These are phyloP conservation scores for Theileria annulata DNA, from an alignment of 169 alveolate genomes.

Conservation along the genomic window DNA sequence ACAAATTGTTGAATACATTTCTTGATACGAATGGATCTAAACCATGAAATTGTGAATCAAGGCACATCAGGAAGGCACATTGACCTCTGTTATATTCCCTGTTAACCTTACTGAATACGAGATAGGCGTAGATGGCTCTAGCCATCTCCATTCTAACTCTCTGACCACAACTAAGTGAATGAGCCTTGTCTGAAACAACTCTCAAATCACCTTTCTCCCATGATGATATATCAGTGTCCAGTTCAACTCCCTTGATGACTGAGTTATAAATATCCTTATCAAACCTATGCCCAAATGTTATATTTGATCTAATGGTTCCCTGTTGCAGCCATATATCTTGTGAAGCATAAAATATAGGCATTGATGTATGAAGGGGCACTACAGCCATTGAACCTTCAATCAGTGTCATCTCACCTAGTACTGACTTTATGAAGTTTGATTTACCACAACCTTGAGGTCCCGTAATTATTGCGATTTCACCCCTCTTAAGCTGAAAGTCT, in stretches of 20 bases:
- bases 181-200: slow-evolving; percentile 48
- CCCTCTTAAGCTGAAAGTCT: slow-evolving; percentile 29
- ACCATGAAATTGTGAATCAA: slow-evolving; percentile 71
- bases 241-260: slow-evolving; percentile 33
- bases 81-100: slow-evolving; percentile 13
- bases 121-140: slow-evolving; percentile 85
- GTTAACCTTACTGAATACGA: slow-evolving; percentile 59
- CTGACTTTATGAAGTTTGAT: slow-evolving; percentile 41
- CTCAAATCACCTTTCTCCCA: slow-evolving; percentile 65
- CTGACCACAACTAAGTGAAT: slow-evolving; percentile 89
- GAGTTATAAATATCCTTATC: slow-evolving; percentile 36
- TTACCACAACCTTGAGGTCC: slow-evolving; percentile 63
- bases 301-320: slow-evolving; percentile 50
- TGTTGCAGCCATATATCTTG: slow-evolving; percentile 61
- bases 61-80: slow-evolving; percentile 62
- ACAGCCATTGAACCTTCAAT: slow-evolving; percentile 60
- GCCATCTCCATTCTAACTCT: slow-evolving; percentile 91
- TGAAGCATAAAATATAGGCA: slow-evolving; percentile 61
- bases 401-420: slow-evolving; percentile 60
- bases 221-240: slow-evolving; percentile 36
- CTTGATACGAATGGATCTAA: slow-evolving; percentile 69
- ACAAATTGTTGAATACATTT: slow-evolving; percentile 69
- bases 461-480: slow-evolving; percentile 32
- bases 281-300: slow-evolving; percentile 38
- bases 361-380: slow-evolving; percentile 40